phyloP scores from a whole-genome alignment of 306 rosid species.

The Fragaria nilgerrensis region DNA sequence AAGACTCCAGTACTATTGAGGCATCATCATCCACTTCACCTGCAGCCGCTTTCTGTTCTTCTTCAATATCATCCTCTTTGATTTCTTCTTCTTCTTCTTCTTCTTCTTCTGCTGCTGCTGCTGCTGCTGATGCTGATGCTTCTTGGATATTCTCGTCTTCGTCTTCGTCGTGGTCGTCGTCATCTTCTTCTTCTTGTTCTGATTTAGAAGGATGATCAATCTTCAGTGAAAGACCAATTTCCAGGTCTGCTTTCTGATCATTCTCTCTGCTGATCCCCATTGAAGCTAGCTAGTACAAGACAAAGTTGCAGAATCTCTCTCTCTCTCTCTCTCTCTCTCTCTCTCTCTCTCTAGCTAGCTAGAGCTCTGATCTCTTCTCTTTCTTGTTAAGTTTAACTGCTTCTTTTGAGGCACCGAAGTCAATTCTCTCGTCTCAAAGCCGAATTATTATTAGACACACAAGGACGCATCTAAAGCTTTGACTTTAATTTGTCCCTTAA shows the following conservation, averaged over 20 bases:
- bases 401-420: conserved; percentile 91
- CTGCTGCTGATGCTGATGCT: neutral
- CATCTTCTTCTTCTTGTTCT: conserved; percentile 1
- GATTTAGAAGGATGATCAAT: conserved; percentile 31
- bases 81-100: conserved; percentile 17
- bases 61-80: neutral
- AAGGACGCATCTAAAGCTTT: conserved; percentile 70
- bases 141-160: conserved; percentile 1
- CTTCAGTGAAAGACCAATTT: conserved; percentile 70
- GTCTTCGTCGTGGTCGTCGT: neutral
- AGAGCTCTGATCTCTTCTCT: conserved; percentile 5
- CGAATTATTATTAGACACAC: conserved; percentile 49
- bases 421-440: conserved; percentile 68
- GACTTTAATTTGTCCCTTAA: conserved; percentile 67
- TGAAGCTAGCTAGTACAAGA: conserved; percentile 22
- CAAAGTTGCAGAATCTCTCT: conserved; percentile 35
- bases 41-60: conserved; percentile 34
- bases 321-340: conserved; percentile 14
- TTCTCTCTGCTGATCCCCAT: conserved; percentile 37
- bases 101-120: neutral
- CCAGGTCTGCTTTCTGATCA: conserved; percentile 36
- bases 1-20: conserved; percentile 38
- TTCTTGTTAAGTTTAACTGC: conserved; percentile 33
- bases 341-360: neutral
- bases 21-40: conserved; percentile 59